Evolutionary conservation across 768 basidiomycete genomes (phyloP), one percentile per base, ranked within the genome.

Genomic region (Termitomyces sp.): DNA sequence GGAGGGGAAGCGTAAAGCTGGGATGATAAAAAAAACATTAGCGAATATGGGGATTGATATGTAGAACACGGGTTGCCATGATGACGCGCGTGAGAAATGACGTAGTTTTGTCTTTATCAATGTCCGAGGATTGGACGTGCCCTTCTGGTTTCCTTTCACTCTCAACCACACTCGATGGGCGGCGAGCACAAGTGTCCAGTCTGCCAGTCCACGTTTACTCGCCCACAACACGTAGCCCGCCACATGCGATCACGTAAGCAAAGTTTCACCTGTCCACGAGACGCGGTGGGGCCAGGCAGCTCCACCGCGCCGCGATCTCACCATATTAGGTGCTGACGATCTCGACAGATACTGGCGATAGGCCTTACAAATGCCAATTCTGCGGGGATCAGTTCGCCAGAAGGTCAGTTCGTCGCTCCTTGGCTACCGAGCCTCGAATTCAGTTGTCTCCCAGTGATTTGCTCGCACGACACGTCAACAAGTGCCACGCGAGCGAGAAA

Each of bases 331-430:
- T 18, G 9, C 42, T 53, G 52, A 53, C 52, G 30, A 53, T 26
- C 24, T 10, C 20, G 1, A 8, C 32, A 93, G 91, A 94, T 73
- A 93, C 91, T 39, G 91, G 91, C 57, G 91, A 93, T 77, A 80
- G 92, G 44, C 92, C 92, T 9, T 94, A 94, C 79, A 91, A 91
- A 67, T 94, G 92, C 65, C 86, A 87, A 67, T 82, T 86, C 62
- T 94, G 92, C 71, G 91, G 91, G 37, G 92, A 94, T 76, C 91
- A 93, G 73, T 94, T 94, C 68, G 92, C 92, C 2, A 74, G 92
- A 68, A 92, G 91, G 91, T 88, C 26, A 27, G 51, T 60, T 56
- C 52, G 37, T 43, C 50, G 8, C 22, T 52, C 58, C 51, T 43
- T 33, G 52, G n/a, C n/a, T n/a, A n/a, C n/a, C n/a, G n/a, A n/a